Evolutionary conservation across 2,329 filamentous ascomycete genomes (phyloP).

Genomic region (Hawksworthiomyces lignivorus): DNA sequence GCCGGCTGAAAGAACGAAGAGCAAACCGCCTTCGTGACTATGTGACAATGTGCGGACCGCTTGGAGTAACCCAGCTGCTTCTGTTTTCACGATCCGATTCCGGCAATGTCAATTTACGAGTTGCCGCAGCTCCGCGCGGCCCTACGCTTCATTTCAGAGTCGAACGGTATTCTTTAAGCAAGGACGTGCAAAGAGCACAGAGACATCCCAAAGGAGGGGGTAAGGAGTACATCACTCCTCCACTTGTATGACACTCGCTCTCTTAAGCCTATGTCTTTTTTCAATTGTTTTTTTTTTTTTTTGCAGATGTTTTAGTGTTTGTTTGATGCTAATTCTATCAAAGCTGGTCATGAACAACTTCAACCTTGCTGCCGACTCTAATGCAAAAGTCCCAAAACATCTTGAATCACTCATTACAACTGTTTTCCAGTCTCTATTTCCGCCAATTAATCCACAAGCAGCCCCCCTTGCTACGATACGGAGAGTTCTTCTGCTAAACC

Average conservation of each 20-base stretch:
- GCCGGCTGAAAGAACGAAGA: constrained; percentile 78
- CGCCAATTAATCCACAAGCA: constrained; percentile 85
- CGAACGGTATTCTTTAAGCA: constrained; percentile 88
- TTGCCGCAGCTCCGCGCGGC: constrained; percentile 80
- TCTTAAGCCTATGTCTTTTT: no score
- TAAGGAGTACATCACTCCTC: constrained; percentile 79
- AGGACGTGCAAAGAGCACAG: constrained; percentile 78
- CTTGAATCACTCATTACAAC: constrained; percentile 89
- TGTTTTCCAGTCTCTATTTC: constrained; percentile 93
- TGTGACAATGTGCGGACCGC: constrained; percentile 86
- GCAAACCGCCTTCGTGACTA: constrained; percentile 88
- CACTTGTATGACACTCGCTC: constrained; percentile 68
- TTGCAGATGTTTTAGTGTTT: no score
- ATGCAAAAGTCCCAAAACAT: constrained; percentile 76
- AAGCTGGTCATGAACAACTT: constrained; percentile 99
- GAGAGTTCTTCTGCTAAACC: constrained; percentile 81
- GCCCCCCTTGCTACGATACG: constrained; percentile 90
- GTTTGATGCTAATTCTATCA: constrained; percentile 19
- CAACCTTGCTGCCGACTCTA: constrained; percentile 52
- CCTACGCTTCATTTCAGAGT: constrained; percentile 92
- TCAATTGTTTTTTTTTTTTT: no score
- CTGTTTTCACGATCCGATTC: constrained; percentile 84
- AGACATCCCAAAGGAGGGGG: constrained; percentile 74
- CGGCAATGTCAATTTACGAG: constrained; percentile 86
- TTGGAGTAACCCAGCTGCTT: constrained; percentile 87